Conservation (phyloP, 208 protist species). For the Leishmania guyanensis region DNA sequence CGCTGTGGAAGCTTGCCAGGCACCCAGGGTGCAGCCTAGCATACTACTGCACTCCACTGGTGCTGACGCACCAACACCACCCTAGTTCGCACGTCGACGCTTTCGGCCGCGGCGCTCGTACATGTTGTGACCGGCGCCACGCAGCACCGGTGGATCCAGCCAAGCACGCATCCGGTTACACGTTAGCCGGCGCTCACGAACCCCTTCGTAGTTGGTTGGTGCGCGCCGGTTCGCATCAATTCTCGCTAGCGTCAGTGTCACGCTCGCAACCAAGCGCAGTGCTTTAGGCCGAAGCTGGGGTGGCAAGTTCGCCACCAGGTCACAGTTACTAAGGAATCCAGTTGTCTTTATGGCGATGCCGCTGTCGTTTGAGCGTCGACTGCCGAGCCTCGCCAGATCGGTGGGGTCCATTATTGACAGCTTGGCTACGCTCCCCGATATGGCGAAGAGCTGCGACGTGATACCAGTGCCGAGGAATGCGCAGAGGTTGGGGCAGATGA, state of each 20-base stretch:
- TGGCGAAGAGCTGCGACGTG: slow-evolving; percentile 91
- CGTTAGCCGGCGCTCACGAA: slow-evolving; percentile 60
- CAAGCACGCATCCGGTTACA: slow-evolving; percentile 73
- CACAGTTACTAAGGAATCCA: slow-evolving; percentile 87
- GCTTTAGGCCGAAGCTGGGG: slow-evolving; percentile 87
- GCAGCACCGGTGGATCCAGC: slow-evolving; percentile 82
- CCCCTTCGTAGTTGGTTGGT: slow-evolving; percentile 65
- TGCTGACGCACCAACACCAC: not conserved
- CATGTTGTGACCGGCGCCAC: slow-evolving; percentile 84
- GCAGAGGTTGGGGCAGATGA: slow-evolving; percentile 92
- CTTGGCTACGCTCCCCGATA: slow-evolving; percentile 72
- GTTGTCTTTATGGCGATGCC: slow-evolving; percentile 80
- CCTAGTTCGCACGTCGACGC: slow-evolving; percentile 35
- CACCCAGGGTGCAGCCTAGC: not conserved
- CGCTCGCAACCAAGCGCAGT: slow-evolving; percentile 69
- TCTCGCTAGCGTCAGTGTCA: slow-evolving; percentile 66
- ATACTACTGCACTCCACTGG: not conserved
- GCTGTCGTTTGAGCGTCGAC: slow-evolving; percentile 55
- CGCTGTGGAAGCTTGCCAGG: not conserved
- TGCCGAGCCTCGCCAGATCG: slow-evolving; percentile 75
- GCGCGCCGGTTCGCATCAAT: slow-evolving; percentile 85
- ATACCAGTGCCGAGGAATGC: slow-evolving; percentile 91
- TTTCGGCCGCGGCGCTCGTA: slow-evolving; percentile 84
- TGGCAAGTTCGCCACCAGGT: slow-evolving; percentile 79
- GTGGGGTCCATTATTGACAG: slow-evolving; percentile 74